These are phyloP conservation scores for Carnegiea gigantea DNA, from an alignment of 179 eudicot species.

Conservation along the genomic window DNA sequence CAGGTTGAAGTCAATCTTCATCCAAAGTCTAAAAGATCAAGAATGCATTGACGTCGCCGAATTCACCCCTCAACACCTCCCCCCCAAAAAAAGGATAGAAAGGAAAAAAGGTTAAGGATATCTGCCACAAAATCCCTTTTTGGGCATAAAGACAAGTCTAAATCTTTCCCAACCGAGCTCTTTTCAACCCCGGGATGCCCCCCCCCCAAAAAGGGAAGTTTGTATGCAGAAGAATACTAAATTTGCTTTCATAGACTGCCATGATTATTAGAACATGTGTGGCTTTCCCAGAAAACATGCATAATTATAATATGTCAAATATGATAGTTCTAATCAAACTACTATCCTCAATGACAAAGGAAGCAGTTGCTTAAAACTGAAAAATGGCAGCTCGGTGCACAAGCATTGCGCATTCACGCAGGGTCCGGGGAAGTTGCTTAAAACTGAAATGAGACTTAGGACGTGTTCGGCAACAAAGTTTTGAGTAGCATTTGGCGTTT, in stretches of 20 bases:
- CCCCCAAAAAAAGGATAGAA: background rate
- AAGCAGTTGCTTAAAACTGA: background rate
- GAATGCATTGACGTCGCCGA: background rate
- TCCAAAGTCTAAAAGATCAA: background rate
- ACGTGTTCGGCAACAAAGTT: no score
- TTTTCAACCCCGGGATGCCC: background rate
- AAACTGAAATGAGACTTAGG: background rate
- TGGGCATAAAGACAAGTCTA: background rate
- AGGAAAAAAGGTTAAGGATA: background rate
- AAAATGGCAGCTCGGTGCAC: background rate
- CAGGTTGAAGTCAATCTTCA: constrained; percentile 1
- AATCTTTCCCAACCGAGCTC: background rate
- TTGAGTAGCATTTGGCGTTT: no score
- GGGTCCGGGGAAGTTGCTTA: background rate
- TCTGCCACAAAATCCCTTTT: background rate
- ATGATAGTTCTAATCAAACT: background rate
- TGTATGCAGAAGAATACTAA: background rate
- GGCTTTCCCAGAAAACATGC: background rate
- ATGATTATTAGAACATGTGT: background rate
- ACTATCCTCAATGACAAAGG: background rate
- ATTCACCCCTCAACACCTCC: background rate
- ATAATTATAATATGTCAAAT: background rate
- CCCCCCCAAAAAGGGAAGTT: background rate
- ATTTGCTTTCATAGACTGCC: background rate
- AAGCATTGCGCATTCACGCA: no score